A percentile compares a stretch with the other conserved stretches of the same genome.
phyloP scores from a whole-genome alignment of 352 stramenopile species.

The Pythium aristosporum region DNA sequence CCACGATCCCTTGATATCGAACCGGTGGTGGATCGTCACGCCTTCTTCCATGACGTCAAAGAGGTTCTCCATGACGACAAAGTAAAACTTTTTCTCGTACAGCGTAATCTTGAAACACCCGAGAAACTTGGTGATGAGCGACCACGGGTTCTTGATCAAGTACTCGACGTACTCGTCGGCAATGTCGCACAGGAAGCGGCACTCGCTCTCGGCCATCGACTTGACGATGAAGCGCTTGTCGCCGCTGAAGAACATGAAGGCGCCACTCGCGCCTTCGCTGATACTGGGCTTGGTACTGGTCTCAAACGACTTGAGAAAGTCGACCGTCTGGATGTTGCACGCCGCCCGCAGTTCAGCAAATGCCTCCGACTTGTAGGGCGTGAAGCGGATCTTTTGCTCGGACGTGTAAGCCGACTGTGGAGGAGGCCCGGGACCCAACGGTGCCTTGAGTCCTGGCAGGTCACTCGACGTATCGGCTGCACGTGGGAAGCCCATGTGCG shows the following conservation, averaged over 20 bases:
- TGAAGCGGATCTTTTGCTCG: slow-evolving; percentile 62
- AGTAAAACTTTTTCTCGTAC: slow-evolving; percentile 90
- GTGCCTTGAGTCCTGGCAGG: slow-evolving; percentile 14
- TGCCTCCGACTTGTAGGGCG: slow-evolving; percentile 62
- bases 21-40: slow-evolving; percentile 81
- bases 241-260: slow-evolving; percentile 92
- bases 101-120: slow-evolving; percentile 89
- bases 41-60: slow-evolving; percentile 73
- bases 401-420: slow-evolving; percentile 20
- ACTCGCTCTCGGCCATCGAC: slow-evolving; percentile 83
- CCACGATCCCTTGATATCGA: slow-evolving; percentile 92
- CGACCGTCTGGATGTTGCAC: slow-evolving; percentile 56
- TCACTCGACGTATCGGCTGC: slow-evolving; percentile 15
- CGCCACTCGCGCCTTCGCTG: slow-evolving; percentile 86
- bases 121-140: slow-evolving; percentile 88
- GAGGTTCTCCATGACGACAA: slow-evolving; percentile 93
- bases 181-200: slow-evolving; percentile 80
- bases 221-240: slow-evolving; percentile 92
- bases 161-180: slow-evolving; percentile 86
- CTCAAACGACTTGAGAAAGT: slow-evolving; percentile 78
- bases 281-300: slow-evolving; percentile 87
- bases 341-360: slow-evolving; percentile 79
- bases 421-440: neutral
- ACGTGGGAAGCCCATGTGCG: slow-evolving; percentile 25
- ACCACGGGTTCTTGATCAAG: slow-evolving; percentile 66